Percentiles rank a stretch among this genome's conserved stretches.
Conservation (phyloP, 352 stramenopile genomes). For the Paralagenidium karlingii region DNA sequence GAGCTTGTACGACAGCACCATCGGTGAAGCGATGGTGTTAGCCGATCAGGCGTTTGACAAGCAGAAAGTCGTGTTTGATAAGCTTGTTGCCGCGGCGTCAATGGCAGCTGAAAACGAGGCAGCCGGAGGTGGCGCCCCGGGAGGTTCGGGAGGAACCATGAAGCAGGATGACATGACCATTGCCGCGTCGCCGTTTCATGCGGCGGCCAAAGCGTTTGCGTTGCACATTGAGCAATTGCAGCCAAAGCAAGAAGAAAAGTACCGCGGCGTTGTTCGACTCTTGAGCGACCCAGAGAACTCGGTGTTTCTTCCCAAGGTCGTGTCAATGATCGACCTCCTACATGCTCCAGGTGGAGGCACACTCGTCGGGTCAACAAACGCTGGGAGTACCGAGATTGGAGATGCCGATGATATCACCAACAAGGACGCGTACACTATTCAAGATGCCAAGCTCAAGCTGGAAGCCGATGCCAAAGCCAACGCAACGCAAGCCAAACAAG, state of each 20-base stretch:
- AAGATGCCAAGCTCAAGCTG: constrained; percentile 85
- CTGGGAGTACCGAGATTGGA: constrained; percentile 55
- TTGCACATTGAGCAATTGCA: constrained; percentile 36
- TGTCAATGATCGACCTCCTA: constrained; percentile 4
- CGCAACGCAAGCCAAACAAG: constrained; percentile 63
- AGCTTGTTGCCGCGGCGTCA: constrained; percentile 28
- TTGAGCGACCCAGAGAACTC: constrained; percentile 20
- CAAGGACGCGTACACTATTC: constrained; percentile 81
- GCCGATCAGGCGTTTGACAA: constrained; percentile 42
- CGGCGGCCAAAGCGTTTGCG: constrained; percentile 59
- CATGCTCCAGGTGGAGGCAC: too few species aligned
- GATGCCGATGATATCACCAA: too few species aligned
- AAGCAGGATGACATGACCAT: constrained; percentile 24
- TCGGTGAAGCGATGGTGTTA: constrained; percentile 29
- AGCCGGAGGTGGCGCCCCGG: constrained; percentile 10
- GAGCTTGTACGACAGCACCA: constrained; percentile 18
- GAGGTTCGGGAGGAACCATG: not conserved
- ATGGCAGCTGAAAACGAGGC: constrained; percentile 33
- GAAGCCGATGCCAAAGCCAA: constrained; percentile 68
- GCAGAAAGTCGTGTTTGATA: constrained; percentile 28
- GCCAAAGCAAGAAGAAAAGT: constrained; percentile 37
- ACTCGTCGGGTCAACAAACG: too few species aligned
- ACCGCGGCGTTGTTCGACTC: constrained; percentile 32
- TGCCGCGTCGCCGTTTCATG: constrained; percentile 49
- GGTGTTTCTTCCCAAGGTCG: constrained; percentile 11